Evolutionary conservation across 768 basidiomycete species (phyloP), one percentile per base, ranked within the genome.

Genomic region (Phlebiopsis flavidoalba): DNA sequence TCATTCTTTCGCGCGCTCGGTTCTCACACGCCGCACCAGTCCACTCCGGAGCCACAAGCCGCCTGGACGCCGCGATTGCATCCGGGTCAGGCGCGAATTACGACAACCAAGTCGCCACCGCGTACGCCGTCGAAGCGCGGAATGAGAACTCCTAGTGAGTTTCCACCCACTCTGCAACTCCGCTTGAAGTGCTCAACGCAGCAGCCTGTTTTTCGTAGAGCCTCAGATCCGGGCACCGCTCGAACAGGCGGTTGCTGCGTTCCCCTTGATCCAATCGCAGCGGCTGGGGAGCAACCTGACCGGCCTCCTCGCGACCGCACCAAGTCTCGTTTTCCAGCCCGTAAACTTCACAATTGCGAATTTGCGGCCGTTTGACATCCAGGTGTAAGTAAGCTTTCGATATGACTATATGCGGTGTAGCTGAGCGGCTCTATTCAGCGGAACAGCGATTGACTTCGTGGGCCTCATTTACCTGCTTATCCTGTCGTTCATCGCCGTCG

Each of bases 91-190:
- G 73, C 2, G 63, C 76, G 0, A 86, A 85, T 57, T 74, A 82
- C 58, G 79, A 80, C 0, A 73, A 80, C 2, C 64, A 66, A 22
- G 83, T 82, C 0, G 73, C 88, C 0, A 84, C 79, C 0, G 76
- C 78, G 14, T 80, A 78, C 61, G 74, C 69, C 0, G 74, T 73
- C 0, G 77, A 79, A 62, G 86, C 81, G 21, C 75, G 86, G 31
- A 86, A 80, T 52, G 85, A 86, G 63, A 83, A 81, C 61, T 79
- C 77, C 17, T 87, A 76, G 86, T 88, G 67, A 70, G 84, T 43
- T 14, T 31, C 22, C 8, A 35, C 6, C 46, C 6, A n/a, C 26
- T 19, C 51, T 61, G 26, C 37, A 45, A 21, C 36, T 55, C 56
- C 17, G 24, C 35, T 6, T 45, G 17, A 3, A 6, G 17, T 31